Evolutionary conservation across 2,329 filamentous ascomycete species (phyloP).

Genomic region (Zasmidium citrigriseum): DNA sequence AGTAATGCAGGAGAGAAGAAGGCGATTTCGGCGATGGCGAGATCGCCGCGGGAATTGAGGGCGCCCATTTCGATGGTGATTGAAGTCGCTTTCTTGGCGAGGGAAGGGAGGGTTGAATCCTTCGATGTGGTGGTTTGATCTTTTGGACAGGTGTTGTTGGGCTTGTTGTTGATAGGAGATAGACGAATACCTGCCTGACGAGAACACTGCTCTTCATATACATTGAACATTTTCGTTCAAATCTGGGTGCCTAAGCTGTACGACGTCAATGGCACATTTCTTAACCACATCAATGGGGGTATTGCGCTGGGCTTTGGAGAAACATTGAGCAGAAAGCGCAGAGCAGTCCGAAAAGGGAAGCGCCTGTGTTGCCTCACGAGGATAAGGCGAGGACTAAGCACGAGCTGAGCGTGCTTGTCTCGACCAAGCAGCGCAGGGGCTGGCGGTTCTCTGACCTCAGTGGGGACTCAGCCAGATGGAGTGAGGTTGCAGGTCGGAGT

Average conservation of each 20-base stretch:
- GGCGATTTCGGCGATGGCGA: constrained; percentile 28
- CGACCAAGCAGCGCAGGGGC: neutral
- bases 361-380: neutral
- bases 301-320: neutral
- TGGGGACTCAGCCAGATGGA: neutral
- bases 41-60: constrained; percentile 20
- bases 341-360: neutral
- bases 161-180: neutral
- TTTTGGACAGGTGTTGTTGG: neutral
- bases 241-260: neutral
- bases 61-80: constrained; percentile 16
- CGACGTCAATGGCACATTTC: neutral
- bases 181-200: neutral
- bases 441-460: neutral
- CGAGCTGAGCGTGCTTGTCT: neutral
- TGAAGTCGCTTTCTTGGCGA: too few relatives aligned
- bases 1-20: constrained; percentile 27
- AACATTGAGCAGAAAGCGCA: neutral
- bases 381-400: neutral
- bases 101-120: neutral
- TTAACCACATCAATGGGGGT: neutral
- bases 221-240: neutral
- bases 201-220: neutral
- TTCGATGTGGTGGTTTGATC: neutral
- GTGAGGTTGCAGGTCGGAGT: too few relatives aligned